phyloP scores from a whole-genome alignment of 805 yeast species.

The Starmera quercuum region DNA sequence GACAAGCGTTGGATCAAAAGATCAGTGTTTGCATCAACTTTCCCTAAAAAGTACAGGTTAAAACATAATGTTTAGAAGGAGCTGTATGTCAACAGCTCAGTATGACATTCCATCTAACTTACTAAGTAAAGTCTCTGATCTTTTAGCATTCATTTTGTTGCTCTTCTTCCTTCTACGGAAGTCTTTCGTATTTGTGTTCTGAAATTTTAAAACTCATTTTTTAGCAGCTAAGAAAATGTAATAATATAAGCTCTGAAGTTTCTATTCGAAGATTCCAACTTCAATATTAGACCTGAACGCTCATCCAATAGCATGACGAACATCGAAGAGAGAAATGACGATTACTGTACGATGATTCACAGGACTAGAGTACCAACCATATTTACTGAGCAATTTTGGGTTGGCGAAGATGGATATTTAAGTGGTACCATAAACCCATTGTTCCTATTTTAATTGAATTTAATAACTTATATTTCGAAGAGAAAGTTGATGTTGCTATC shows the following conservation, averaged over 20 bases:
- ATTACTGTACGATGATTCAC: not conserved
- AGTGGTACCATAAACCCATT: not conserved
- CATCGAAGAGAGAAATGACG: not conserved
- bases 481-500: not conserved
- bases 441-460: not conserved
- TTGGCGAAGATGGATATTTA: not conserved
- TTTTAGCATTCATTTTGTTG: conserved; percentile 32
- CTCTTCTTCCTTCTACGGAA: not conserved
- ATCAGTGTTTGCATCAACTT: conserved; percentile 43
- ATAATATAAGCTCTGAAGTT: no score
- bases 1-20: conserved; percentile 43
- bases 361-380: not conserved
- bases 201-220: no score
- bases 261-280: no score
- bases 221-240: no score
- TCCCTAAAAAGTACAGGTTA: conserved; percentile 24
- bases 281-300: no score
- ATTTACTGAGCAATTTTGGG: no score
- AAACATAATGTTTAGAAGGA: not conserved
- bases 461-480: not conserved
- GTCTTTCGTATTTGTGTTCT: no score
- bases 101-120: no score
- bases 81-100: not conserved
- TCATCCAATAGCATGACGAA: no score
- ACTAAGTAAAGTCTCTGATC: conserved; percentile 32